A percentile compares a stretch with the other conserved stretches of the same genome.
Evolutionary conservation across 441 rosid genomes (phyloP).

Genomic region (Sinapis alba): DNA sequence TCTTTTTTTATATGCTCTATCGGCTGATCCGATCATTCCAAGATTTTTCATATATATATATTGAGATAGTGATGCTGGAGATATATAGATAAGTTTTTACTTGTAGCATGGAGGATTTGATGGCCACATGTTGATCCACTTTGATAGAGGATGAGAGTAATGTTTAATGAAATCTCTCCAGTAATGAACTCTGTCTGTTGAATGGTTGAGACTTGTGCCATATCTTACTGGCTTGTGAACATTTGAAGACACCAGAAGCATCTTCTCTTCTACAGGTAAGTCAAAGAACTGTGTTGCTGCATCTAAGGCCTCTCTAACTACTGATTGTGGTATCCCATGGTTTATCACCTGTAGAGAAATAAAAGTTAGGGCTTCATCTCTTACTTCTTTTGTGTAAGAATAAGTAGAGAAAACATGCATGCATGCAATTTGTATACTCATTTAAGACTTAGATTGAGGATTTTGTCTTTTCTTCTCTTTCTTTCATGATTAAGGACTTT

Average conservation of each 20-base stretch:
- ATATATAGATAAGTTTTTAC: constrained; percentile 29
- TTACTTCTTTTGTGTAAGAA: not conserved
- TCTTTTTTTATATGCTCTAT: too few relatives aligned
- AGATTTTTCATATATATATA: not conserved
- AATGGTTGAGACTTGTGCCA: constrained; percentile 71
- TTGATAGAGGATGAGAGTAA: too few relatives aligned
- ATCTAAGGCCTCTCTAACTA: constrained; percentile 47
- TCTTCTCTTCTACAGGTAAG: constrained; percentile 65
- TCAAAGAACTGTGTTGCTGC: constrained; percentile 61
- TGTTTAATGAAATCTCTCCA: too few relatives aligned
- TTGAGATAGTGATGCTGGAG: too few relatives aligned
- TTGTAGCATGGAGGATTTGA: constrained; percentile 70
- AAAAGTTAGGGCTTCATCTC: constrained; percentile 9
- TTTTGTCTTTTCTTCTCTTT: constrained; percentile 26
- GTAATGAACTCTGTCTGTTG: too few relatives aligned
- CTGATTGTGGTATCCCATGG: constrained; percentile 54
- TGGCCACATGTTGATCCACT: too few relatives aligned
- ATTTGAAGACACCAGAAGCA: constrained; percentile 48
- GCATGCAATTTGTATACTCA: constrained; percentile 18
- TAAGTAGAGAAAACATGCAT: constrained; percentile 17
- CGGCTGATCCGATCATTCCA: not conserved
- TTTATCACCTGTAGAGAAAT: constrained; percentile 55
- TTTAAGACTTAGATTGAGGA: constrained; percentile 35
- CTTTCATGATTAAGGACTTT: constrained; percentile 4
- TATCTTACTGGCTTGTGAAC: constrained; percentile 63